These are phyloP conservation scores for Diaporthe vaccinii DNA, from an alignment of 2,329 filamentous ascomycete species.

Conservation along the genomic window DNA sequence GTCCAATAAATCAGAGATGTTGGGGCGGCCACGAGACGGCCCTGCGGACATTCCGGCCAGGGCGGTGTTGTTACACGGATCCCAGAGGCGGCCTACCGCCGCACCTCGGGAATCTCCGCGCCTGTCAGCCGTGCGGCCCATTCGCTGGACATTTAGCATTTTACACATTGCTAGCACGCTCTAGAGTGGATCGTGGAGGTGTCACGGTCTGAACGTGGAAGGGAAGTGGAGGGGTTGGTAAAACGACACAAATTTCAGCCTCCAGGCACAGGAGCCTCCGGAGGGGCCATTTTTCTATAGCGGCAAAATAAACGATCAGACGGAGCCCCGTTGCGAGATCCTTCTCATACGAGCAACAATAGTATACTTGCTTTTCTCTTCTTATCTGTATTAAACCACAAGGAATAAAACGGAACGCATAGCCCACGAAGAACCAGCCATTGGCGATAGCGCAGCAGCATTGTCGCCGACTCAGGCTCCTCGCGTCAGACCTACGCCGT, in stretches of 20 bases:
- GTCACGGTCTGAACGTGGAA: too few relatives aligned
- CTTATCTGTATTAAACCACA: conserved; percentile 12
- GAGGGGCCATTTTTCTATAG: not conserved
- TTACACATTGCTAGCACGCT: conserved; percentile 2
- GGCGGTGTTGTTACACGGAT: conserved; percentile 2
- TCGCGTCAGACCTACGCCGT: conserved; percentile 64
- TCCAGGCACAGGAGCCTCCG: not conserved
- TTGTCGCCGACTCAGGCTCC: conserved; percentile 60
- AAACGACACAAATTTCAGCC: not conserved
- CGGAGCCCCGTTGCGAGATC: not conserved
- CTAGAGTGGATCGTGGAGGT: not conserved
- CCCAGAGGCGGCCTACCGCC: not conserved
- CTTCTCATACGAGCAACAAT: not conserved
- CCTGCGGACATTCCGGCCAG: not conserved
- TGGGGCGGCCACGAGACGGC: not conserved
- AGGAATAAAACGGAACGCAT: conserved; percentile 33
- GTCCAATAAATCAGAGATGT: not conserved
- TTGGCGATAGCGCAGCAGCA: conserved; percentile 66
- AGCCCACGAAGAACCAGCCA: conserved; percentile 41
- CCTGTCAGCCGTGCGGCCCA: not conserved
- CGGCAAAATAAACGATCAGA: not conserved
- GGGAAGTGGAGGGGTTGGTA: too few relatives aligned
- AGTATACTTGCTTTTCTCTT: not conserved
- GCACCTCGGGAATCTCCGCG: not conserved
- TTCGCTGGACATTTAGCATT: not conserved